Evolutionary conservation across 306 rosid species (phyloP), one percentile per base, ranked within the genome.

Genomic region (Mimosa bimucronata): DNA sequence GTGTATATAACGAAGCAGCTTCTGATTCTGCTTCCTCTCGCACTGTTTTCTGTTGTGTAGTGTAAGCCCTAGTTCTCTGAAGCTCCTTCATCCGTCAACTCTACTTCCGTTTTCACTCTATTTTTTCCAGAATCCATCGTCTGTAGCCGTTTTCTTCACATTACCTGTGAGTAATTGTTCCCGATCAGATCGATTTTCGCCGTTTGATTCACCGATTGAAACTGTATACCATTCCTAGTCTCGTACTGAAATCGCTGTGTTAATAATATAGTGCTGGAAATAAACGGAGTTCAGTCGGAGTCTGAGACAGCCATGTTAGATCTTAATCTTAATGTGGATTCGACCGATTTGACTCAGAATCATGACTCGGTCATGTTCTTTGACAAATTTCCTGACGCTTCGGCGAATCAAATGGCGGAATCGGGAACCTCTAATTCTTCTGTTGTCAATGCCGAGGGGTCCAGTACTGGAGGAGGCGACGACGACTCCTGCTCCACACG

Each of bases 381-480:
- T 40, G 90, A 87, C 68, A 83, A 86, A 77, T 79, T 83, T 79
- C 87, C 80, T 9, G 87, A 85, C 77, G 89, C 85, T 68, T 90
- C 92, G 16, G 84, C 84, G 82, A 89, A 87, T 75, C 97, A 89
- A 77, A 85, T 91, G 96, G 94, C 88, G 85, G 97, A 95, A 84
- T 90, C 99, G 21, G 98, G 91, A 78, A 95, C 99, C 66, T 96
- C 99, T 58, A 90, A 93, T 88, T 93, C 99, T 52, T 96, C 97
- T 30, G 82, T 96, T 60, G 94, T 96, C 89, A 96, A 96, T 93
- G 99, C 97, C 15, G 98, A 93, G 50, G 92, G 93, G 42, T 90
- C 95, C 40, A 89, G 94, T 83, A 87, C 82, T 75, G 90, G 90
- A 11, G 88, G 76, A 16, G 78, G 89, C 45, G 97, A 95, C 57